phyloP scores from a whole-genome alignment of 208 protist species.

The Leishmania gerbilli region DNA sequence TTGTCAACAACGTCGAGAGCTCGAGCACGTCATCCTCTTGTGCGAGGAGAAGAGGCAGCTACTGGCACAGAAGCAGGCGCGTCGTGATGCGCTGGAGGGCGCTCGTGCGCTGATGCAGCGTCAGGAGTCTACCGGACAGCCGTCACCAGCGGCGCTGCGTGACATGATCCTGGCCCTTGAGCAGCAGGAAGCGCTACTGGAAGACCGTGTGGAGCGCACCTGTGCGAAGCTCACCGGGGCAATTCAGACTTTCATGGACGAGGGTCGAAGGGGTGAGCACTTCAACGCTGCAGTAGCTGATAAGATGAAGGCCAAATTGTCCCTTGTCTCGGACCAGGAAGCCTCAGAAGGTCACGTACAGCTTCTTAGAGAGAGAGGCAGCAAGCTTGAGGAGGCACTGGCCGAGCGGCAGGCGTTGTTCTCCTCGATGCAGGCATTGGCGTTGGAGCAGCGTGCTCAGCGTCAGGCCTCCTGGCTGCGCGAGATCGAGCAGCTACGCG shows the following conservation, averaged over 20 bases:
- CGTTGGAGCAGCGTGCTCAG: constrained; percentile 26
- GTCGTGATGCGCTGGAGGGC: constrained; percentile 29
- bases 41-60: constrained; percentile 32
- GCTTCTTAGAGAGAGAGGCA: constrained; percentile 24
- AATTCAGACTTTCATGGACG: constrained; percentile 39
- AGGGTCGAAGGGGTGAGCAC: constrained; percentile 37
- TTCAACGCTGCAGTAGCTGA: constrained; percentile 28
- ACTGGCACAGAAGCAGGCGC: constrained; percentile 26
- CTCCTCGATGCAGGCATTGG: constrained; percentile 24
- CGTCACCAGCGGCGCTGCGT: constrained; percentile 31
- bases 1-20: constrained; percentile 20
- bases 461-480: constrained; percentile 27
- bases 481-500: constrained; percentile 27
- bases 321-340: constrained; percentile 18
- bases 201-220: constrained; percentile 42
- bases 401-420: constrained; percentile 19
- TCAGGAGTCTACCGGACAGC: constrained; percentile 14
- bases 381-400: constrained; percentile 23
- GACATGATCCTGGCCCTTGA: constrained; percentile 29
- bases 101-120: constrained; percentile 22
- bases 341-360: constrained; percentile 18
- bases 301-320: constrained; percentile 9
- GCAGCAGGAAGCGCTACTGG: constrained; percentile 33
- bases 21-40: constrained; percentile 19
- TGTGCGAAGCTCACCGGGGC: constrained; percentile 24